Conservation (phyloP, 768 basidiomycete genomes). For the Rhodotorula babjevae region DNA sequence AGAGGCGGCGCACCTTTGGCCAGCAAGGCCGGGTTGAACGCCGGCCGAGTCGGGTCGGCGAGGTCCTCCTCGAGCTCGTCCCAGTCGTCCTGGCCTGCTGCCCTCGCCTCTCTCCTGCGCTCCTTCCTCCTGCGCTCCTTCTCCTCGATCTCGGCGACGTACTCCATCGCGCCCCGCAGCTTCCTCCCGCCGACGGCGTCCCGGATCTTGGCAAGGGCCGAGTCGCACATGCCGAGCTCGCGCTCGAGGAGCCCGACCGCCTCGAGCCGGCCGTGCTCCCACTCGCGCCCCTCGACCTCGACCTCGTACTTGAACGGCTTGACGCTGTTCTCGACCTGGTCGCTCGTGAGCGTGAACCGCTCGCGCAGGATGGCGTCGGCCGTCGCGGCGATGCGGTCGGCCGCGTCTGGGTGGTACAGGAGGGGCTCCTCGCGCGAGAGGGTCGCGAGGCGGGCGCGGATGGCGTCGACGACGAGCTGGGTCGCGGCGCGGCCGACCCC, state of each 20-base stretch:
- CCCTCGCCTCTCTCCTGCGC: slow-evolving; percentile 32
- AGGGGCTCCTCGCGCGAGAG: slow-evolving; percentile 83
- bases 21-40: slow-evolving; percentile 83
- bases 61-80: slow-evolving; percentile 53
- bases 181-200: slow-evolving; percentile 84
- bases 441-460: slow-evolving; percentile 75
- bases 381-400: slow-evolving; percentile 85
- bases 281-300: slow-evolving; percentile 86
- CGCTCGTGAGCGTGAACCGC: slow-evolving; percentile 86
- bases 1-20: slow-evolving; percentile 66
- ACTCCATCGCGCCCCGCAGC: slow-evolving; percentile 67
- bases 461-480: slow-evolving; percentile 84
- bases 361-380: slow-evolving; percentile 89
- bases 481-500: slow-evolving; percentile 94
- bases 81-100: slow-evolving; percentile 37
- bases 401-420: slow-evolving; percentile 77
- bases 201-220: slow-evolving; percentile 76
- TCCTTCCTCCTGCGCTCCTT: slow-evolving; percentile 48
- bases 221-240: slow-evolving; percentile 78
- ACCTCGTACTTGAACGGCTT: slow-evolving; percentile 99
- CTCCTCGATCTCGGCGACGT: slow-evolving; percentile 78
- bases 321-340: slow-evolving; percentile 99
- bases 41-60: slow-evolving; percentile 54
- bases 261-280: slow-evolving; percentile 74
- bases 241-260: slow-evolving; percentile 75